Percentiles rank a stretch among this genome's conserved stretches.
These are phyloP conservation scores for Casuarina glauca DNA, from an alignment of 306 rosid genomes.

Conservation along the genomic window DNA sequence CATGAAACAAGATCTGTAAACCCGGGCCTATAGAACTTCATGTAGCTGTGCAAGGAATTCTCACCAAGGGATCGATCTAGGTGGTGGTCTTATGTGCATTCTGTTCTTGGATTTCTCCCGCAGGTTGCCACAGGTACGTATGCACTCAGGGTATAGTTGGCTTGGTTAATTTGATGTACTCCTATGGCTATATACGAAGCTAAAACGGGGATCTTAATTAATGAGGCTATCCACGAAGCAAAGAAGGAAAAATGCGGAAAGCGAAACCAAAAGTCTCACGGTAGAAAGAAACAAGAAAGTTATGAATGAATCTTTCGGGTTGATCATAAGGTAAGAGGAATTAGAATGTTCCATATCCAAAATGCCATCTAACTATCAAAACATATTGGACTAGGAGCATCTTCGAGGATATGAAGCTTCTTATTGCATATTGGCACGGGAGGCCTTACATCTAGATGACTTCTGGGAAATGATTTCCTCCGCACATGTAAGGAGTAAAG, in stretches of 20 bases:
- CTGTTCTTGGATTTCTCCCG: neutral
- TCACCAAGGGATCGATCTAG: neutral
- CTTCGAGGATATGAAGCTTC: no score
- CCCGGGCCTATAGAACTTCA: neutral
- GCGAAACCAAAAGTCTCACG: neutral
- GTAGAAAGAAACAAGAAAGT: neutral
- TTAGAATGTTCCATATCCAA: neutral
- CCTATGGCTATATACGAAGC: neutral
- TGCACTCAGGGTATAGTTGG: neutral
- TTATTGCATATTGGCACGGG: no score
- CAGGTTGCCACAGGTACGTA: neutral
- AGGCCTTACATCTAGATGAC: no score
- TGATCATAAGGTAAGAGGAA: neutral
- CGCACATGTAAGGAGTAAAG: no score
- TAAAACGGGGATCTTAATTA: neutral
- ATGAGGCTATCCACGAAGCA: neutral
- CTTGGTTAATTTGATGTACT: neutral
- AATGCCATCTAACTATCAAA: neutral
- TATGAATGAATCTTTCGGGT: neutral
- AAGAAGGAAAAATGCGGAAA: neutral
- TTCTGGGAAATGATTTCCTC: no score
- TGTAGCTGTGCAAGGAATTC: neutral
- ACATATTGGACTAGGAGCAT: no score
- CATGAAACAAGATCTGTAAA: neutral
- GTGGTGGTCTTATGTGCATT: neutral